A percentile compares a stretch with the other conserved stretches of the same genome.
Conservation (phyloP, 768 basidiomycete species). For the Boletus rubroflammeus region DNA sequence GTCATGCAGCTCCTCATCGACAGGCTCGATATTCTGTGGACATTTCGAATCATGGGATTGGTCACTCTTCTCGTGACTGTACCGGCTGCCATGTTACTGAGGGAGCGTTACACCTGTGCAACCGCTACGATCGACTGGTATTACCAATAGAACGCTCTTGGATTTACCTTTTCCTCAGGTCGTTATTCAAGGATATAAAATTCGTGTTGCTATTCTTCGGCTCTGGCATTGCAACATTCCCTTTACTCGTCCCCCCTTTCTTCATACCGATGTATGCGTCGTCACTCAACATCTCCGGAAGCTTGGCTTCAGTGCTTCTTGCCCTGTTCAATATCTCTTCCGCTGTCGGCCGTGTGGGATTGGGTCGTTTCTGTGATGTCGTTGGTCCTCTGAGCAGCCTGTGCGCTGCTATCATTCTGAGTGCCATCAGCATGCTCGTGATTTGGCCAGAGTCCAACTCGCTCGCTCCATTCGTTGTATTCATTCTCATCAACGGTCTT, state of each 20-base stretch:
- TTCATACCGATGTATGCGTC: conserved; percentile 34
- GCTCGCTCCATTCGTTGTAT: conserved; percentile 17
- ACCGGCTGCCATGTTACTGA: conserved; percentile 27
- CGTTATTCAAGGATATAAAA: neutral
- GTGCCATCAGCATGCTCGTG: neutral
- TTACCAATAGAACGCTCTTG: neutral
- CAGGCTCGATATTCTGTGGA: conserved; percentile 28
- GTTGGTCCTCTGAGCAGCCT: neutral
- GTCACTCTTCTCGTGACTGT: conserved; percentile 25
- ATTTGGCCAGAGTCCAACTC: neutral
- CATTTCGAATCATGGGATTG: conserved; percentile 32
- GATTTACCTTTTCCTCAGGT: conserved; percentile 14
- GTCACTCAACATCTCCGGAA: neutral
- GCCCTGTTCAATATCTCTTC: neutral
- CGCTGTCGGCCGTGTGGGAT: neutral
- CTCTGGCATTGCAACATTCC: conserved; percentile 34
- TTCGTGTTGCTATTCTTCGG: conserved; percentile 30
- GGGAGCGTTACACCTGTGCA: conserved; percentile 19
- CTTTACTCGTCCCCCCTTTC: conserved; percentile 32
- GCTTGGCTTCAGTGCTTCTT: neutral
- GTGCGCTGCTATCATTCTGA: neutral
- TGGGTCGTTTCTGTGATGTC: neutral
- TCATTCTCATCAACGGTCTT: conserved; percentile 27
- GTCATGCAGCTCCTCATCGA: conserved; percentile 27
- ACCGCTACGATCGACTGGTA: conserved; percentile 25